Conservation (phyloP, 345 rosid genomes). For the Carallia pectinifolia region DNA sequence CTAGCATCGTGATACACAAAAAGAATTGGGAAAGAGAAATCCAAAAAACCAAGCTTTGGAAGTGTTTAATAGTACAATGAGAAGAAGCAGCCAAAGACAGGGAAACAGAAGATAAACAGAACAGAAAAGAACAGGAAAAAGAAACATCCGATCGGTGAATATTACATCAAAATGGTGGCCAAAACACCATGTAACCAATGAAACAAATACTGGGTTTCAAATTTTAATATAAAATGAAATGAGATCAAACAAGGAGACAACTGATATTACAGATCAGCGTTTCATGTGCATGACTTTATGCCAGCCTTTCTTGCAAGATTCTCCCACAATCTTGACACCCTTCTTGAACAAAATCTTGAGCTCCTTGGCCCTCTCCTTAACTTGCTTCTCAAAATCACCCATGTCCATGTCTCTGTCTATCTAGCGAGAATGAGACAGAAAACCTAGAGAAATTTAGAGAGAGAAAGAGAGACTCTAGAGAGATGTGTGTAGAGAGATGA, state of each 20-base stretch:
- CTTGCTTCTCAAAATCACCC: slow-evolving; percentile 77
- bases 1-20: too few relatives aligned
- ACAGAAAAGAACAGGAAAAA: too few relatives aligned
- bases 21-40: too few relatives aligned
- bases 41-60: too few relatives aligned
- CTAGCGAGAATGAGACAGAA: neutral
- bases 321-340: slow-evolving; percentile 69
- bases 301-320: slow-evolving; percentile 92
- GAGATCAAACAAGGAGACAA: slow-evolving; percentile 2
- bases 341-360: slow-evolving; percentile 61
- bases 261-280: slow-evolving; percentile 30
- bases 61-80: too few relatives aligned
- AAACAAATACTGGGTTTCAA: neutral
- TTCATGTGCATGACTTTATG: slow-evolving; percentile 68
- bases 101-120: too few relatives aligned
- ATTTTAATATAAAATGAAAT: neutral
- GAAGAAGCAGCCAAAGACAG: too few relatives aligned
- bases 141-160: too few relatives aligned
- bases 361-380: slow-evolving; percentile 73
- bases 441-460: neutral
- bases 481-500: neutral
- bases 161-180: too few relatives aligned
- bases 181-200: too few relatives aligned
- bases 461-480: neutral
- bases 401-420: slow-evolving; percentile 17